Conservation (phyloP, 2,329 filamentous ascomycete species). For the Talaromyces sp. region DNA sequence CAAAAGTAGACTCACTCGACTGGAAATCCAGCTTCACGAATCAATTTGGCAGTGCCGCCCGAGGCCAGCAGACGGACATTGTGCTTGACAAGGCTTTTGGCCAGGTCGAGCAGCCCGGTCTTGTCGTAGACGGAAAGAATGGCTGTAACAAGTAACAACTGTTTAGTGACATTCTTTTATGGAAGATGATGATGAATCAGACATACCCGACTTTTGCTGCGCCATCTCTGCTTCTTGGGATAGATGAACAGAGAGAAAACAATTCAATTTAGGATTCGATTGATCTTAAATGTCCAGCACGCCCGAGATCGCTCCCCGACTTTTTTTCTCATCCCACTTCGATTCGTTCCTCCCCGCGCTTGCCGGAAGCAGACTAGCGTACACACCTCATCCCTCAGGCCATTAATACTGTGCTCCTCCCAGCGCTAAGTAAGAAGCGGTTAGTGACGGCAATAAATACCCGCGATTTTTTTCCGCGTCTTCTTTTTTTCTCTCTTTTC, state of each 20-base stretch:
- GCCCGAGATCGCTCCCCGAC: slow-evolving; percentile 11
- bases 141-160: slow-evolving; percentile 44
- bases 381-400: background rate
- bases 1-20: slow-evolving; percentile 68
- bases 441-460: background rate
- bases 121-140: slow-evolving; percentile 99
- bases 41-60: slow-evolving; percentile 92
- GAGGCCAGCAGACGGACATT: slow-evolving; percentile 91
- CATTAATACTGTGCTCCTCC: too few species aligned
- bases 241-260: background rate
- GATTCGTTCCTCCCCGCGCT: slow-evolving; percentile 7
- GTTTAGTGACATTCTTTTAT: background rate
- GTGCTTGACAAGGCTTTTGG: slow-evolving; percentile 81
- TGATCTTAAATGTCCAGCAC: slow-evolving; percentile 11
- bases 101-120: slow-evolving; percentile 87
- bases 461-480: background rate
- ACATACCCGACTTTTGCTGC: slow-evolving; percentile 37
- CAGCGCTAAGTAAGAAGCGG: too few species aligned
- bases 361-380: background rate
- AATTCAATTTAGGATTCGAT: slow-evolving; percentile 4
- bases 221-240: slow-evolving; percentile 22
- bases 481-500: slow-evolving; percentile 23
- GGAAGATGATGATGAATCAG: slow-evolving; percentile 4
- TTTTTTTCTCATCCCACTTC: slow-evolving; percentile 9
- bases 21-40: slow-evolving; percentile 88